phyloP scores from a whole-genome alignment of 306 rosid species.

The Fragaria nilgerrensis region DNA sequence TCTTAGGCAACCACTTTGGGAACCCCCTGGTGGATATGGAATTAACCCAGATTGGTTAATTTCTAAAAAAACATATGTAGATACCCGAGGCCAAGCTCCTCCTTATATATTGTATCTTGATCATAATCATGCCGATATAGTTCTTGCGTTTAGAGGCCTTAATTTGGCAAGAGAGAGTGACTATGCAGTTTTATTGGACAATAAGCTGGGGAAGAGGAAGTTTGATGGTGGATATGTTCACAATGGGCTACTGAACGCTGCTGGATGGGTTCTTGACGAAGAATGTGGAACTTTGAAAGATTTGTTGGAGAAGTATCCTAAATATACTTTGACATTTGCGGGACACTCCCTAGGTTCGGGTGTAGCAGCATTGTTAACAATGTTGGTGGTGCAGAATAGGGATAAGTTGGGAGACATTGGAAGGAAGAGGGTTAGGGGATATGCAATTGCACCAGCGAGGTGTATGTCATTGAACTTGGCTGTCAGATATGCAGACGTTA shows the following conservation, averaged over 20 bases:
- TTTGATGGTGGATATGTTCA: slow-evolving; percentile 96
- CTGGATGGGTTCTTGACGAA: slow-evolving; percentile 66
- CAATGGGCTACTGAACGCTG: slow-evolving; percentile 86
- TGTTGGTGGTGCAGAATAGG: slow-evolving; percentile 71
- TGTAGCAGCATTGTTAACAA: slow-evolving; percentile 68
- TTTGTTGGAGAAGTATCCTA: slow-evolving; percentile 56
- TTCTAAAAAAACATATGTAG: slow-evolving; percentile 52
- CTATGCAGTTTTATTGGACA: slow-evolving; percentile 79
- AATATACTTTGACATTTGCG: slow-evolving; percentile 71
- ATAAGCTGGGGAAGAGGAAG: slow-evolving; percentile 73
- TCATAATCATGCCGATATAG: slow-evolving; percentile 69
- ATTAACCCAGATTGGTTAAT: slow-evolving; percentile 64
- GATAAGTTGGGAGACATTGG: slow-evolving; percentile 65
- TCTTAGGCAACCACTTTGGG: slow-evolving; percentile 73
- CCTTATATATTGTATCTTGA: slow-evolving; percentile 81
- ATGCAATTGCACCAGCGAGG: slow-evolving; percentile 90
- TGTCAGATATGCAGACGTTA: slow-evolving; percentile 89
- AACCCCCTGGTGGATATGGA: slow-evolving; percentile 82
- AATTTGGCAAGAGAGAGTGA: slow-evolving; percentile 89
- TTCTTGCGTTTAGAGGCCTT: slow-evolving; percentile 83
- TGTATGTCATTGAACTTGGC: slow-evolving; percentile 88
- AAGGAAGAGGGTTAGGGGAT: slow-evolving; percentile 76
- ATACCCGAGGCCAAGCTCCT: slow-evolving; percentile 66
- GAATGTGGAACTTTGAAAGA: slow-evolving; percentile 61
- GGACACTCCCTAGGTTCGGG: slow-evolving; percentile 97